phyloP scores from a whole-genome alignment of 2,329 filamentous ascomycete species.

The Fusarium begoniae region DNA sequence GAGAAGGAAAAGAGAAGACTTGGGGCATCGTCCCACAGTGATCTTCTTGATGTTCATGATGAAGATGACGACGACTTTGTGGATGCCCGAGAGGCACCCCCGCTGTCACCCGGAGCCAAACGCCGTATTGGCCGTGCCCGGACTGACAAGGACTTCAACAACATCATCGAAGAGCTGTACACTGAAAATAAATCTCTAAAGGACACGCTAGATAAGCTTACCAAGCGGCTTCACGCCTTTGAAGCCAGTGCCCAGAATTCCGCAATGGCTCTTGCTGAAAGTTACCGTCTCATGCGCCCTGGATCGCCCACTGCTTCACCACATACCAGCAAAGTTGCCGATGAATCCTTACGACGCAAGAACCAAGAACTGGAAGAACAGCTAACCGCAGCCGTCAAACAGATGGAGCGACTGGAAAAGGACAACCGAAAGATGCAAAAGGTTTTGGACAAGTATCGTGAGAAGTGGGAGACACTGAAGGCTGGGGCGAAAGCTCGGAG shows the following conservation, averaged over 20 bases:
- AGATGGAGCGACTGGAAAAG: conserved; percentile 73
- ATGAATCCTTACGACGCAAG: conserved; percentile 55
- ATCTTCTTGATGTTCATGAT: conserved; percentile 60
- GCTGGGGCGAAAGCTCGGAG: conserved; percentile 67
- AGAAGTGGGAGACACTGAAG: conserved; percentile 70
- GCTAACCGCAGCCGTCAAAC: conserved; percentile 63
- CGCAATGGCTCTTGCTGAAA: conserved; percentile 86
- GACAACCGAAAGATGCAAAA: conserved; percentile 65
- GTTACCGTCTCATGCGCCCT: conserved; percentile 70
- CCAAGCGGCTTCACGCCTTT: conserved; percentile 89
- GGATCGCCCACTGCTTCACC: conserved; percentile 58
- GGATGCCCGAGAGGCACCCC: conserved; percentile 78
- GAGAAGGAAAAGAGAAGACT: conserved; percentile 72
- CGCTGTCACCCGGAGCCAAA: conserved; percentile 54
- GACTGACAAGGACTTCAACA: conserved; percentile 60
- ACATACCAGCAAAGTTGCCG: conserved; percentile 37
- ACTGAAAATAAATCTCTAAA: conserved; percentile 90
- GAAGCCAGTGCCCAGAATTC: conserved; percentile 91
- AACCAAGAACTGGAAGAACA: conserved; percentile 75
- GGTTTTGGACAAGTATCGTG: conserved; percentile 66
- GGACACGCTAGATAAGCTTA: conserved; percentile 84
- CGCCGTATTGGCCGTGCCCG: conserved; percentile 53
- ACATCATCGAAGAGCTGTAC: conserved; percentile 86
- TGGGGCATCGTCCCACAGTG: conserved; percentile 60
- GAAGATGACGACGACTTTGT: conserved; percentile 87